Evolutionary conservation across 2,329 filamentous ascomycete species (phyloP).

Genomic region (Claviceps cyperi): DNA sequence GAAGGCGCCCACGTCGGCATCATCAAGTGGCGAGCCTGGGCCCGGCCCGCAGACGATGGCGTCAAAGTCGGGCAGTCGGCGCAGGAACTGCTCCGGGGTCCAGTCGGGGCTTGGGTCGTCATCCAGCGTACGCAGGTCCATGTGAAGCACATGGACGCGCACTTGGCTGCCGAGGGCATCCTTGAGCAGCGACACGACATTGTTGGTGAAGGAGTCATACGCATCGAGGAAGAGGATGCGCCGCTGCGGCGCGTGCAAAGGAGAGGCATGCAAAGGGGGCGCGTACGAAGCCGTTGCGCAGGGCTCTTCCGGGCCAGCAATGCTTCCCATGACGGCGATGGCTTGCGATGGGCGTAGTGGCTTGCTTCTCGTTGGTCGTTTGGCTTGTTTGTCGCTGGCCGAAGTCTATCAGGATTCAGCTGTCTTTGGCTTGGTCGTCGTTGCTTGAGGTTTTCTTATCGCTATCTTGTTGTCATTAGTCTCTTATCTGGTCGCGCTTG

Average conservation of each 20-base stretch:
- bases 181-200: constrained; percentile 72
- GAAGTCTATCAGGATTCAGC: too few relatives aligned
- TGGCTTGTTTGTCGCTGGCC: too few relatives aligned
- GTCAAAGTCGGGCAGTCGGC: constrained; percentile 46
- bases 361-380: too few relatives aligned
- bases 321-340: too few relatives aligned
- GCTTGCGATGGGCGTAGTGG: too few relatives aligned
- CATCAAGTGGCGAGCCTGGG: constrained; percentile 61
- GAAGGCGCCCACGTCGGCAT: constrained; percentile 73
- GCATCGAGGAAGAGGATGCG: constrained; percentile 82
- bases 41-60: constrained; percentile 85
- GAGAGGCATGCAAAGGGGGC: not conserved
- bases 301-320: too few relatives aligned
- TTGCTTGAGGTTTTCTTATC: too few relatives aligned
- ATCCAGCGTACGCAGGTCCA: constrained; percentile 38
- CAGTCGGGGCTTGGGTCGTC: constrained; percentile 44
- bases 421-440: too few relatives aligned
- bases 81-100: constrained; percentile 26
- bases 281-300: too few relatives aligned
- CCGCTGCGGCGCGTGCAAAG: constrained; percentile 4
- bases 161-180: constrained; percentile 54
- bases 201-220: constrained; percentile 94
- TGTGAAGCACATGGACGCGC: constrained; percentile 28
- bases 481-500: too few relatives aligned
- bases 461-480: too few relatives aligned